Base-by-base conservation (phyloP, 1,139 yeast genomes). In the Taphrina deformans region DNA sequence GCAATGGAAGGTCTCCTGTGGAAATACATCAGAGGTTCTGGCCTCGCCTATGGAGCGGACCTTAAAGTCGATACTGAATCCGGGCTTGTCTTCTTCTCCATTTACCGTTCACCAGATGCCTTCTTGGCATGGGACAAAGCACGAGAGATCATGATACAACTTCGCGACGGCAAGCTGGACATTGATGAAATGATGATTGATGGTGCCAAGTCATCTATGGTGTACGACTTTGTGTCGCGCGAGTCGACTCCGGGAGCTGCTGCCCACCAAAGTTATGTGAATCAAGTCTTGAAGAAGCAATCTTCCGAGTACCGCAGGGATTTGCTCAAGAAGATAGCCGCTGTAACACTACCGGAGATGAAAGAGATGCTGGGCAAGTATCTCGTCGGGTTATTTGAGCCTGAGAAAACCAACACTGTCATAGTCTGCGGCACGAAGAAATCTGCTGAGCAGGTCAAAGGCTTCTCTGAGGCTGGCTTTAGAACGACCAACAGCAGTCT, bases 1-100 rank as follows among this genome's bases (percentile, higher is more conserved):
- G 88, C 92, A 31, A 90, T 90, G 26, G 99, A 95, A 75, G 99
- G 99, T 0, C 98, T 99, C 44, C 87, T 93, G 70, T 93, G 99
- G 98, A 83, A 91, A 73, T 96, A 95, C 60, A 89, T 95, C 46
- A 84, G 99, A 76, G 99, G 99, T 45, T 83, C 92, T 1, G 99
- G 99, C 1, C 79, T 90, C 64, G 98, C 98, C 0, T 95, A 95
- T 75, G 97, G 97, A 35, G 95, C 93, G 0, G 80, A 78, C 65
- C 80, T 90, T 69, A 74, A 80, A 33, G 79, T 84, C 63, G 81
- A 82, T 70, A 73, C 84, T 18, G 97, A 91, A 70, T 78, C 84
- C 40, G 96, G 96, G 1, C 83, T 81, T 61, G 76, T 92, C 67
- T 80, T 81, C 10, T 88, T 86, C 72, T 81, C 81, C 58, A 80